Evolutionary conservation across 768 basidiomycete genomes (phyloP), one percentile per base, ranked within the genome.

Genomic region (Leucogyrophana mollusca): DNA sequence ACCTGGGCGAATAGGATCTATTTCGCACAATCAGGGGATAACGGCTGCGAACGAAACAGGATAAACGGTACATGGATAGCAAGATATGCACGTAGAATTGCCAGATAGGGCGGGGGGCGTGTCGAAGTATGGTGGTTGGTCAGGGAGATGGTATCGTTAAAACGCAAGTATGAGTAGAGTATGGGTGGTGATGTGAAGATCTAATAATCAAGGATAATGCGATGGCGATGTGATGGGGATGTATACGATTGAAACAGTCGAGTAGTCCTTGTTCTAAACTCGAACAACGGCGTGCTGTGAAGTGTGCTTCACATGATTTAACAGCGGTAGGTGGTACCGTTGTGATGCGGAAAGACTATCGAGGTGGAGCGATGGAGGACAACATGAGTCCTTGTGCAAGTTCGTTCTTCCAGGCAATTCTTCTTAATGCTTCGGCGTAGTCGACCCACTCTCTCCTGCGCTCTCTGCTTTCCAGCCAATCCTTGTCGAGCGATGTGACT

Each of bases 361-460:
- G 76, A 52, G 64, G 58, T 32, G 82, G 74, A 32, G 87, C 87
- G 49, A 90, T 66, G 9, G 88, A 82, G 23, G 83, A 90, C 23
- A 85, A 73, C 56, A 75, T 73, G 43, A 92, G 74, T 41, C 83
- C 90, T 62, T 88, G 85, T 7, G 82, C 79, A 35, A 93, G 77
- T 70, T 93, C 90, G n/a, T 77, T 69, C 63, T 93, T 93, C 90
- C 90, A 93, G 50, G 82, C 77, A 33, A 93, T 62, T 55, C 90
- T 73, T 57, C 74, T 69, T 52, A 80, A 68, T 13, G 90, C 90
- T 69, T 92, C 90, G 36, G 83, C 80, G 57, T 85, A 90, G 66
- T 91, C 89, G 56, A 93, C 89, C 89, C 88, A 91, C 70, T 92
- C 90, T 56, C 90, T 72, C 64, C 73, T 75, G 51, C 90, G 82